Percentiles rank a stretch among this genome's conserved stretches.
These are phyloP conservation scores for Echinosophora koreensis DNA, from an alignment of 306 rosid genomes.

Conservation along the genomic window DNA sequence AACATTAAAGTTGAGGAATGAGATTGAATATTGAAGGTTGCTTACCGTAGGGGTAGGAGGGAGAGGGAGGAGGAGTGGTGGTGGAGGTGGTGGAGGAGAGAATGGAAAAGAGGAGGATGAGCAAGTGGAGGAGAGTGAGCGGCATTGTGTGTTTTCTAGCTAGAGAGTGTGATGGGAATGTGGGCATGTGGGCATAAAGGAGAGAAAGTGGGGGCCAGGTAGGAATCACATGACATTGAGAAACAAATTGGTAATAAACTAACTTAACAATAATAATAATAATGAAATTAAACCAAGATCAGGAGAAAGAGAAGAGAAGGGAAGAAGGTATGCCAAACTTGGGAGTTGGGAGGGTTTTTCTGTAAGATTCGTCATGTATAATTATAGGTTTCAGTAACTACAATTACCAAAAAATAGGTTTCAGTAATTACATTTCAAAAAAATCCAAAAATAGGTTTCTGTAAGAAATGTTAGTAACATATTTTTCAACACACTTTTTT, in stretches of 20 bases:
- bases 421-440: too few relatives aligned
- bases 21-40: neutral
- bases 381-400: too few relatives aligned
- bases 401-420: too few relatives aligned
- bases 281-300: too few relatives aligned
- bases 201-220: constrained; percentile 28
- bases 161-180: neutral
- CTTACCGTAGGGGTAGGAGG: constrained; percentile 62
- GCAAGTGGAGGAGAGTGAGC: neutral
- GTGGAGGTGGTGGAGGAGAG: neutral
- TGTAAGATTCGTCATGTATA: too few relatives aligned
- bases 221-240: neutral
- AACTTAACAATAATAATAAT: too few relatives aligned
- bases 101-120: neutral
- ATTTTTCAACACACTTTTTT: too few relatives aligned
- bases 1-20: neutral
- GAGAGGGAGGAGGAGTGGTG: constrained; percentile 31
- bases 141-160: constrained; percentile 31
- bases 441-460: too few relatives aligned
- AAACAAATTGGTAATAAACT: neutral
- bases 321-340: neutral
- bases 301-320: neutral
- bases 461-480: too few relatives aligned
- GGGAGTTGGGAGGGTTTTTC: neutral
- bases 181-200: neutral